Evolutionary conservation across 352 stramenopile genomes (phyloP).

Genomic region (Globisporangium takayamanum): DNA sequence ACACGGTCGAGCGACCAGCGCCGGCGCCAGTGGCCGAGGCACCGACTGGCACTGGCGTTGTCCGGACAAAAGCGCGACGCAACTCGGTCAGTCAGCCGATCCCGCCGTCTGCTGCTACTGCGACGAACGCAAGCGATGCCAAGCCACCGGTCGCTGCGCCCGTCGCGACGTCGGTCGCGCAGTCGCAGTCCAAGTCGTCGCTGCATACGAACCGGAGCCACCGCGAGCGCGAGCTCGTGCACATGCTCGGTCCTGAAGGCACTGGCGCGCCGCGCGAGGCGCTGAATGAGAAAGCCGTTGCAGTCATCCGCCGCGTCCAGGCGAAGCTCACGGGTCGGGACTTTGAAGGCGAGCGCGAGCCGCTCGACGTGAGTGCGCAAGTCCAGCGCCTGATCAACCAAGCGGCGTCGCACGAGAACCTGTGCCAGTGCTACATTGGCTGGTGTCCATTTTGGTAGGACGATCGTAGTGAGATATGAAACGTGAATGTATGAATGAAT

Average conservation of each 20-base stretch:
- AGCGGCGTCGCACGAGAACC: conserved; percentile 97
- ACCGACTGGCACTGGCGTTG: conserved; percentile 3
- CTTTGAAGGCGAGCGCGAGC: conserved; percentile 85
- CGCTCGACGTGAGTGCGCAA: conserved; percentile 70
- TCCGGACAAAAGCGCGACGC: conserved; percentile 22
- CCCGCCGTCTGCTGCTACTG: neutral
- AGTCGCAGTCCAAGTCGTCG: conserved; percentile 50
- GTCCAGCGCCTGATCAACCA: conserved; percentile 98
- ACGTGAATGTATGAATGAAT: neutral
- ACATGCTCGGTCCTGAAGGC: conserved; percentile 74
- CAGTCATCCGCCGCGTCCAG: conserved; percentile 97
- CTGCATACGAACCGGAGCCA: conserved; percentile 72
- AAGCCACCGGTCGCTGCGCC: conserved; percentile 7
- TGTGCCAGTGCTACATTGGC: conserved; percentile 98
- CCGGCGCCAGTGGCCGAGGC: neutral
- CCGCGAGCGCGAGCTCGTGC: conserved; percentile 75
- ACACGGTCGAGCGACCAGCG: neutral
- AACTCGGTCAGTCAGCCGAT: conserved; percentile 24
- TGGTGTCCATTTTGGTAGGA: conserved; percentile 93
- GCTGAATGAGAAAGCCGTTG: conserved; percentile 94
- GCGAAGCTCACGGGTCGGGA: conserved; percentile 98
- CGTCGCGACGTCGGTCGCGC: conserved; percentile 27
- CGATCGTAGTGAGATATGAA: neutral
- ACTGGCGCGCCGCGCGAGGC: conserved; percentile 74
- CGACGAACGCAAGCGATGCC: neutral